phyloP scores from a whole-genome alignment of 768 basidiomycete species.

The Suillus sp. region DNA sequence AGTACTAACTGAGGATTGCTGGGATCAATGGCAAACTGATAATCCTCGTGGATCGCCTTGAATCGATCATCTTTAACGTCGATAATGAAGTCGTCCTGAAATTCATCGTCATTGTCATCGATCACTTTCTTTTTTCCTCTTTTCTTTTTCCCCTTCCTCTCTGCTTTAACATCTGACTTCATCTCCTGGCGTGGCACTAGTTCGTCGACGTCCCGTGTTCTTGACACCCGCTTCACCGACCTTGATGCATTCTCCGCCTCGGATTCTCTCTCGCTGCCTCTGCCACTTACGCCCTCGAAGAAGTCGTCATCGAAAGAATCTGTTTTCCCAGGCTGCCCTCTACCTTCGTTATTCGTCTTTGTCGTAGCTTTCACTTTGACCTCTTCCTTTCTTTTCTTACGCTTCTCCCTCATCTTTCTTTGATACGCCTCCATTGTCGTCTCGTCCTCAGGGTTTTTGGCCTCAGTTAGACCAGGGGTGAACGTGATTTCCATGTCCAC shows the following conservation, averaged over 20 bases:
- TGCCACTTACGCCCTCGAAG: constrained; percentile 60
- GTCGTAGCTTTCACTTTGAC: constrained; percentile 40
- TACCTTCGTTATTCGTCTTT: constrained; percentile 26
- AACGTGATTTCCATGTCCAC: constrained; percentile 97
- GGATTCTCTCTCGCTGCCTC: constrained; percentile 33
- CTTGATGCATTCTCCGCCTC: constrained; percentile 24
- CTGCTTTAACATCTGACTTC: constrained; percentile 84
- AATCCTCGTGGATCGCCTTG: constrained; percentile 83
- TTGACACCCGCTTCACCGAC: constrained; percentile 27
- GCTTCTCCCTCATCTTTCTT: constrained; percentile 87
- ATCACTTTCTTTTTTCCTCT: constrained; percentile 43
- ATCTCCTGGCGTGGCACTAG: constrained; percentile 55
- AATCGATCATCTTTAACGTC: constrained; percentile 89
- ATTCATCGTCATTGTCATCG: constrained; percentile 59
- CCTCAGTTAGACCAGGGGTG: constrained; percentile 73
- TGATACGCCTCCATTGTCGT: constrained; percentile 90
- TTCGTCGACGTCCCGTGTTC: constrained; percentile 19
- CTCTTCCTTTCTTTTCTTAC: constrained; percentile 77
- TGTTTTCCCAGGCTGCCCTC: constrained; percentile 23
- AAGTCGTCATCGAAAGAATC: constrained; percentile 63
- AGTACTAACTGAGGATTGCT: constrained; percentile 88
- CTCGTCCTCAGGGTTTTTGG: constrained; percentile 62
- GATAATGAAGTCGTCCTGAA: constrained; percentile 80
- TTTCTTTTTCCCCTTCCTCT: constrained; percentile 58
- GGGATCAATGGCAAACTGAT: constrained; percentile 94